Conservation (phyloP, 139 green algal genomes). For the Coelastrella sp. region DNA sequence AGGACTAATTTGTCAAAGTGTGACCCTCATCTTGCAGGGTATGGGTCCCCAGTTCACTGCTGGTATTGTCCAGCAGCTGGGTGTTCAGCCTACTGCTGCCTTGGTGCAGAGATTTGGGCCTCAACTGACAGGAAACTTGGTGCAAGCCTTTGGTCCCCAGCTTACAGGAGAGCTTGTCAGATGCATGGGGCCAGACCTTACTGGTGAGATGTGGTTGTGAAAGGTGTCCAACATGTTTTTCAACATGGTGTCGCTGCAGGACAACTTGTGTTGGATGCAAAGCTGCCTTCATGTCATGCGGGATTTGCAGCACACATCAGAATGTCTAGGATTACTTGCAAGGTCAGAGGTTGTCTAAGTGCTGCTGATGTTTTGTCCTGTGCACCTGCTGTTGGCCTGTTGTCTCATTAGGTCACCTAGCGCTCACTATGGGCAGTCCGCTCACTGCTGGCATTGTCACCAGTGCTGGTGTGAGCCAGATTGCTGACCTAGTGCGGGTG, state of each 20-base stretch:
- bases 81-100: slow-evolving; percentile 16
- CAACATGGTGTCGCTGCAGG: no score
- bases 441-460: slow-evolving; percentile 39
- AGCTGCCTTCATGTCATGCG: background rate
- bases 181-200: slow-evolving; percentile 35
- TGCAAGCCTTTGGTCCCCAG: slow-evolving; percentile 23
- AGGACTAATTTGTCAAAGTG: no score
- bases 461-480: slow-evolving; percentile 9
- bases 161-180: slow-evolving; percentile 37
- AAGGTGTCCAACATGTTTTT: no score
- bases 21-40: no score
- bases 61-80: slow-evolving; percentile 41
- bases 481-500: slow-evolving; percentile 2
- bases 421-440: slow-evolving; percentile 26
- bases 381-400: slow-evolving; percentile 1
- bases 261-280: background rate
- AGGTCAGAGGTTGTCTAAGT: no score
- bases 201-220: no score
- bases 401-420: slow-evolving; percentile 14
- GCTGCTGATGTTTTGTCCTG: background rate
- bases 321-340: no score
- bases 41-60: slow-evolving; percentile 27
- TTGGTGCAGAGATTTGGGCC: slow-evolving; percentile 39
- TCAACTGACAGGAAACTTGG: slow-evolving; percentile 29
- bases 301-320: no score